These are phyloP conservation scores for Fomes fomentarius DNA, from an alignment of 1,284 basidiomycete genomes.

Conservation along the genomic window DNA sequence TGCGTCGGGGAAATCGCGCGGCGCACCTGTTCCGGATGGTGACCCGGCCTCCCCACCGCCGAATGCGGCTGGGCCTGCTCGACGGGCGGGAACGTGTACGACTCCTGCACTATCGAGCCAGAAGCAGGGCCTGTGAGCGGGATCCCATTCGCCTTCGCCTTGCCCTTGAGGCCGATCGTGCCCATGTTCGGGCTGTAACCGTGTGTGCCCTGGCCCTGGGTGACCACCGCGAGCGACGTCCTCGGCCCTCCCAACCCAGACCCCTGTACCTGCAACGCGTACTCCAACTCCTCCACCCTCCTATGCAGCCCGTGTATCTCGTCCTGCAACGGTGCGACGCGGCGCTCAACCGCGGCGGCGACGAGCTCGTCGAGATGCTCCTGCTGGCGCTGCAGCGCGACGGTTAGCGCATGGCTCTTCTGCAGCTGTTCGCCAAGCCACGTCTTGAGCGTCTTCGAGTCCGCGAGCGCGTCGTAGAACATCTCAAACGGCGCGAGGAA, in stretches of 20 bases:
- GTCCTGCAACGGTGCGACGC: constrained; percentile 52
- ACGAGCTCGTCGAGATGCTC: constrained; percentile 62
- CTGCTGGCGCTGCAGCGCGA: constrained; percentile 54
- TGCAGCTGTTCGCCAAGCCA: constrained; percentile 76
- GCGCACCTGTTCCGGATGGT: constrained; percentile 30
- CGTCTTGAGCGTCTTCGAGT: constrained; percentile 70
- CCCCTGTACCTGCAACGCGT: constrained; percentile 14
- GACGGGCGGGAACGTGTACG: constrained; percentile 27
- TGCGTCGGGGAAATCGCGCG: constrained; percentile 27
- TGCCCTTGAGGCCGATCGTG: constrained; percentile 30
- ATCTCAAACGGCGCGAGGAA: constrained; percentile 78
- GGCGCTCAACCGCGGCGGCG: constrained; percentile 59
- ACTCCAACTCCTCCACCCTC: constrained; percentile 43
- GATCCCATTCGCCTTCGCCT: constrained; percentile 39
- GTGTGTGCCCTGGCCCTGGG: background rate
- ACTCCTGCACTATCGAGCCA: constrained; percentile 14
- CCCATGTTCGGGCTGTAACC: constrained; percentile 28
- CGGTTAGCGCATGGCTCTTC: constrained; percentile 56
- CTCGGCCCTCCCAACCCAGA: too few species aligned
- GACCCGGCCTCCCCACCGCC: constrained; percentile 1
- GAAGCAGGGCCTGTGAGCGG: too few species aligned
- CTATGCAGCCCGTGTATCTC: constrained; percentile 60
- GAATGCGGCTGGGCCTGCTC: background rate
- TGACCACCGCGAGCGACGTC: constrained; percentile 15
- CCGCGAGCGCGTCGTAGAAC: constrained; percentile 79